Base-by-base conservation (phyloP, 306 rosid genomes). In the Cucumis hystrix region DNA sequence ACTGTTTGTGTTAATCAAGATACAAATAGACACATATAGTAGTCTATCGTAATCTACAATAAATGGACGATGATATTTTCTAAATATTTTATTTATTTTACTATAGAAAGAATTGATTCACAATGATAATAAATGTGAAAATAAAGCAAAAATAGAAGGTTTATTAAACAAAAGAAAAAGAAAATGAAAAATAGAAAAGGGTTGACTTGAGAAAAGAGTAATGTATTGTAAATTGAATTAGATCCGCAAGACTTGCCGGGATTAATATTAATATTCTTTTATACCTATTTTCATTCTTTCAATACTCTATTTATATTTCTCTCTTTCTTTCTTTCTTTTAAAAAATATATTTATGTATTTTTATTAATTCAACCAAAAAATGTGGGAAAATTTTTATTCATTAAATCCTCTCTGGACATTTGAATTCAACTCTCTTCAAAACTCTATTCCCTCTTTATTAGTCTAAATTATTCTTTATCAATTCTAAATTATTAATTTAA, bases 221-320 rank as follows among this genome's bases (percentile, higher is more conserved):
- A 65, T 39, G 10, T 20, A 65, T 78, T 13, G 43, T 43, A 49
- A 39, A 60, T 39, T 59, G 33, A 51, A 75, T 61, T 66, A 67
- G 76, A 74, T 82, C 79, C 79, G 69, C 61, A 78, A 51, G 77
- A 43, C 77, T 64, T 71, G 83, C 80, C 30, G 68, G 49, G 70
- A 56, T 74, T 60, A 30, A 52, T 64, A 56, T 74, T 60, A 30
- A 52, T 30, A 10, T 0, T 28, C 7, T 72, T 72, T 51, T 23
- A 70, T 47, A 70, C 41, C 14, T 56, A 57, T 75, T 55, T 57
- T 57, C 51, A 9, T 41, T 37, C 20, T 37, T 75, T 35, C 17
- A 49, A 23, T 23, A 23, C 25, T 23, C 25, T 23, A 23, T 23
- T 23, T 23, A 23, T 23, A 23, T 23, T 23, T 23, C 25, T 23